Base-by-base conservation (phyloP, 805 yeast species). In the Debaryomyces prosopidis region DNA sequence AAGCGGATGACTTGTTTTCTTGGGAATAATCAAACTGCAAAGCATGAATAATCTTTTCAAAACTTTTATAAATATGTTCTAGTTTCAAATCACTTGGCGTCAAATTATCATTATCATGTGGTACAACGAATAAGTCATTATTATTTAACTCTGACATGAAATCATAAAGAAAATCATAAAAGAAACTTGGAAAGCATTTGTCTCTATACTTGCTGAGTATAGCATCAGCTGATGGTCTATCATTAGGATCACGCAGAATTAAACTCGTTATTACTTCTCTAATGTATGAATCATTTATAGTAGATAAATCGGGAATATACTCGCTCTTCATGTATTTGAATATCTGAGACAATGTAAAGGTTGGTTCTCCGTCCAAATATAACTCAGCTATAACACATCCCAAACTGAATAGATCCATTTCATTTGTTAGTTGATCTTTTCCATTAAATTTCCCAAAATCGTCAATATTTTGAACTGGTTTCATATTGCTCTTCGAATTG, bases 381-480 rank as follows among this genome's bases (percentile, higher is more conserved):
- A 94, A 65, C 62, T 94, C 99, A 0, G 95, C 96, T 53, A 94
- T 84, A 2, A 87, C 89, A 68, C 99, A 94, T 0, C 95, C 95
- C 37, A 84, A 59, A 44, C 89, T 79, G 60, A 88, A 88, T 18
- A 92, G 71, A 64, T 94, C 99, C 94, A 88, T 87, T 40, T 78
- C 77, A 20, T 73, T 70, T 0, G 83, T 76, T 23, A 87, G 60
- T 11, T 52, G 46, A 30, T 55, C 62, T 19, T 46, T 48, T 14
- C 53, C 54, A 15, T 45, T 73, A 17, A 43, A 56, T 44, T 32
- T 51, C 34, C 48, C 65, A 44, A 57, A 57, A 36, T 64, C 66
- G 39, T 55, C 56, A 17, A 55, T 49, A 42, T 50, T 57, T 38
- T 50, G 61, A 17, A 18, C 45, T 44, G 42, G 47, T 31, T 26